These are phyloP conservation scores for Colletotrichum nymphaeae DNA, from an alignment of 2,329 filamentous ascomycete species.

Conservation along the genomic window DNA sequence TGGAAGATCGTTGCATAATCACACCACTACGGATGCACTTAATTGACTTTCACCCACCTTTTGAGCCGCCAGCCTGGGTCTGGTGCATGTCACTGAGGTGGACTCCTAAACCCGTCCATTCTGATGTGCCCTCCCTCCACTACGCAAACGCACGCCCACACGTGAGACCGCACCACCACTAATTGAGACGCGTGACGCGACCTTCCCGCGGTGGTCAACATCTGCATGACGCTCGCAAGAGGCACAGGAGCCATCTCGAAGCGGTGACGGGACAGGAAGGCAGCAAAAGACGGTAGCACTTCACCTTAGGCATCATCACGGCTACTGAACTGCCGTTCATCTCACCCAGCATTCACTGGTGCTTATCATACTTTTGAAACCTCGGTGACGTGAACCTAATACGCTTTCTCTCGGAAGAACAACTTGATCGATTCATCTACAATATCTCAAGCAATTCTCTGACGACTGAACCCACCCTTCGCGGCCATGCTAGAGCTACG, in stretches of 20 bases:
- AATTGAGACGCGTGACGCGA: constrained; percentile 31
- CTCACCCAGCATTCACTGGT: not conserved
- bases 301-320: constrained; percentile 13
- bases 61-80: not conserved
- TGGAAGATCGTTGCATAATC: not conserved
- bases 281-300: not conserved
- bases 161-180: not conserved
- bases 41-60: not conserved
- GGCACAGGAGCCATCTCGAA: constrained; percentile 13
- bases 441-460: not conserved
- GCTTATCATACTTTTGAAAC: not conserved
- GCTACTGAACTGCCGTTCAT: not conserved
- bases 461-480: not conserved
- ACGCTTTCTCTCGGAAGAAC: not conserved
- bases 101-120: not conserved
- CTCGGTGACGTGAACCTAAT: not conserved
- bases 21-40: not conserved
- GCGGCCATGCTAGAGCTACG: constrained; percentile 6
- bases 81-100: not conserved
- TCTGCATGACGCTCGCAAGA: constrained; percentile 27
- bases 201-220: not conserved
- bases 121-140: not conserved
- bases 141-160: not conserved
- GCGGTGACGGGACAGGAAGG: not conserved
- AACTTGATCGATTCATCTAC: not conserved